Evolutionary conservation across 148 eudicot genomes (phyloP), one percentile per base, ranked within the genome.

Genomic region (Persicaria tinctoria): DNA sequence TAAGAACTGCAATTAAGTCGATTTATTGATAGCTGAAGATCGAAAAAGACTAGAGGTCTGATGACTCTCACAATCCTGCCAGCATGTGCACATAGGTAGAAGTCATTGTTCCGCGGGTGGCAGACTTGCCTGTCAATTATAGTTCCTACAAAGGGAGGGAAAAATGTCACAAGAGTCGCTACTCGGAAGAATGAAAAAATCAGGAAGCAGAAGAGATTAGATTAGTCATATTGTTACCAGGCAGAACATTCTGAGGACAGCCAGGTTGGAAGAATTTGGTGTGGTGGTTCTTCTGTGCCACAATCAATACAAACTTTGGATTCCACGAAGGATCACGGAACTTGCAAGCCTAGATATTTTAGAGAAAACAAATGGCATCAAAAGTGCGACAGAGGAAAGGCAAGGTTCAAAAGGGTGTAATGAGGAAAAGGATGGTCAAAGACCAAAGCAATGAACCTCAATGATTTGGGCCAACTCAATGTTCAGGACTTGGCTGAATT

Each of bases 251-350:
- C 9, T 81, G 81, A 27, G 79, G 77, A 60, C 79, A 75, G 1
- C 55, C 73, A 44, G 20, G 48, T 59, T 75, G 81, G 64, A 84
- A 84, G 62, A 84, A 84, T 68, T 79, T 84, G 5, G 87, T 84
- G 32, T 84, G 87, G 44, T 84, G 87, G 53, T 84, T 84, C 74
- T 84, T 84, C 73, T 84, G 86, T 0, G 86, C 86, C 18, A 84
- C 82, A 6, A 84, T 79, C 46, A 84, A 47, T 0, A 76, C 62
- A 47, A 84, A 81, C 75, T 81, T 79, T 1, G 87, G 87, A 23
- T 45, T 44, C 83, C 81, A 84, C 0, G 4, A 27, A 20, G 81
- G 81, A 0, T 81, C 78, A 5, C 77, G 51, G 16, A 50, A 75
- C 56, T 79, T 82, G 79, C 84, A 84, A n/a, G 87, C 84, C 87